Conservation (phyloP, 1,284 basidiomycete genomes). For the Trichosporon sp. region DNA sequence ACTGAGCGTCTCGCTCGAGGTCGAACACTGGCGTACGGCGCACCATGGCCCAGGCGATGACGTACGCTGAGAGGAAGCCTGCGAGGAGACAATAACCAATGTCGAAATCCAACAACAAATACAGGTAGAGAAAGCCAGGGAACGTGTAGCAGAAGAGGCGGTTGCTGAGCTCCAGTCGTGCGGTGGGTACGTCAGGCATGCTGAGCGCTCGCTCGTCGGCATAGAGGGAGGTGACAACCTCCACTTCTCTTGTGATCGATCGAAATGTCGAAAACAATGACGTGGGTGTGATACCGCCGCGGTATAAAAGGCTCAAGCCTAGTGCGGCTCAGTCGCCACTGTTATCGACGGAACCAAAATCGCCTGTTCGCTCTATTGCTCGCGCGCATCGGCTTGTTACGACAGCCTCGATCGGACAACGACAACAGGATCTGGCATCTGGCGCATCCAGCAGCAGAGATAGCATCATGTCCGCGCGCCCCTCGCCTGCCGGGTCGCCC, state of each 20-base stretch:
- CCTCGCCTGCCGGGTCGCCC: conserved; percentile 30
- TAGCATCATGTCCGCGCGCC: conserved; percentile 23
- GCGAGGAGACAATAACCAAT: background rate
- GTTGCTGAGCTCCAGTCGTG: background rate
- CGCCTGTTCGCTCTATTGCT: conserved; percentile 4
- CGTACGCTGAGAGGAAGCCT: background rate
- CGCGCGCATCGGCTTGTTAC: background rate
- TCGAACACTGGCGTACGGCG: background rate
- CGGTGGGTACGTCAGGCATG: background rate
- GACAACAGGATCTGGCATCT: background rate
- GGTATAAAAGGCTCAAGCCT: conserved; percentile 8
- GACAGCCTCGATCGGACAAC: background rate
- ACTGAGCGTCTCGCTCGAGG: background rate
- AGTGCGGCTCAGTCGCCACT: background rate
- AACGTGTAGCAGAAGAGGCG: background rate
- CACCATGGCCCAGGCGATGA: background rate
- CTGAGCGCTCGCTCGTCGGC: background rate
- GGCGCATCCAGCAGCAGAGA: conserved; percentile 4
- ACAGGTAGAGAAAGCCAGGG: background rate
- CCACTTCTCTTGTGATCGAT: background rate
- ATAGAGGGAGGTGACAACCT: background rate
- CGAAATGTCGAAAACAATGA: conserved; percentile 11
- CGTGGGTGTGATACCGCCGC: background rate
- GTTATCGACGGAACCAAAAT: conserved; percentile 17
- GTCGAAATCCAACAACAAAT: background rate